Evolutionary conservation across 305 asterid genomes (phyloP).

Genomic region (Ajuga reptans): DNA sequence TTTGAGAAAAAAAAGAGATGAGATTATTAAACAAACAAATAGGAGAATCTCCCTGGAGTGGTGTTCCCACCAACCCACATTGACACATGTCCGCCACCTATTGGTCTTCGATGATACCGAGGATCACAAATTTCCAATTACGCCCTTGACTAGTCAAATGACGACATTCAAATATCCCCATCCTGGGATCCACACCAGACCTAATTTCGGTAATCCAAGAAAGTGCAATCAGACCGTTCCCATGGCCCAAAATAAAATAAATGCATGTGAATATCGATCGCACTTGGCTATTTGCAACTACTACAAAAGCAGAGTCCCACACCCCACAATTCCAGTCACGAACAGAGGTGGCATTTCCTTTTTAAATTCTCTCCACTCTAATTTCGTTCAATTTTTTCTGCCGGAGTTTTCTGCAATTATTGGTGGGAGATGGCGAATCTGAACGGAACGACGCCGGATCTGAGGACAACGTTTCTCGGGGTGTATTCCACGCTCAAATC

Average conservation of each 20-base stretch:
- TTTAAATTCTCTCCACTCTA: neutral
- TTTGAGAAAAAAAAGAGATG: no score
- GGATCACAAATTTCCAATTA: slow-evolving; percentile 4
- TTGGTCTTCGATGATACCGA: slow-evolving; percentile 26
- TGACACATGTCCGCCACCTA: slow-evolving; percentile 10
- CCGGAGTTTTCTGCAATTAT: neutral
- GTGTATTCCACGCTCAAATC: slow-evolving; percentile 69
- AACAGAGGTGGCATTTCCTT: slow-evolving; percentile 14
- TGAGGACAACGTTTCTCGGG: slow-evolving; percentile 47
- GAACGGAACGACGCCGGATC: slow-evolving; percentile 45
- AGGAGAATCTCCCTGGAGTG: slow-evolving; percentile 18
- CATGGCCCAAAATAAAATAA: neutral
- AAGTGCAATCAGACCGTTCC: slow-evolving; percentile 11
- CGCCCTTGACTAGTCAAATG: slow-evolving; percentile 7
- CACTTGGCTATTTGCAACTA: neutral
- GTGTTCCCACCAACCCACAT: slow-evolving; percentile 20
- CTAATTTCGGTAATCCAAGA: slow-evolving; percentile 15
- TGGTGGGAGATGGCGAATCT: slow-evolving; percentile 36
- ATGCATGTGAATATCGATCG: slow-evolving; percentile 16
- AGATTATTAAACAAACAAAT: no score
- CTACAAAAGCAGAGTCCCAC: slow-evolving; percentile 31
- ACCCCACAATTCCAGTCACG: neutral
- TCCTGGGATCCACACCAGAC: neutral
- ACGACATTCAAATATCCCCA: neutral
- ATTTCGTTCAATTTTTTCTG: no score